Percentiles rank a stretch among this genome's conserved stretches.
Conservation (phyloP, 495 filamentous ascomycete species). For the Coniosporium apollinis region DNA sequence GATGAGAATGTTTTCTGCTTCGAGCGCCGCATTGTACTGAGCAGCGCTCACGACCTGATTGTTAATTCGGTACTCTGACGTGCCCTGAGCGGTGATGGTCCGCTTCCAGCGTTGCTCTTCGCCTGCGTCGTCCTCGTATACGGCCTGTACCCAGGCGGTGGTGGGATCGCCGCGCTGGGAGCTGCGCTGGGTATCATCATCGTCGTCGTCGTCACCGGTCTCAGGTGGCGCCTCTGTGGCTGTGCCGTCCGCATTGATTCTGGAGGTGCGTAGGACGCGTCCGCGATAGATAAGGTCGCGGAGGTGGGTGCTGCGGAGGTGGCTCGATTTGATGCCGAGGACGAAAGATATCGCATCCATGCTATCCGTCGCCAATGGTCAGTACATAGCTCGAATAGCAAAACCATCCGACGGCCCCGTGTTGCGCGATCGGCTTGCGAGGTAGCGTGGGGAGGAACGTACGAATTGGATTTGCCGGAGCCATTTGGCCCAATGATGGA, state of each 20-base stretch:
- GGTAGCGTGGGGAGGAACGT: constrained; percentile 21
- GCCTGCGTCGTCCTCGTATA: constrained; percentile 94
- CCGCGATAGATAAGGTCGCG: constrained; percentile 93
- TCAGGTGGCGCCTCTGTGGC: constrained; percentile 34
- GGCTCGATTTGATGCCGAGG: constrained; percentile 92
- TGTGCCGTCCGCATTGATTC: constrained; percentile 73
- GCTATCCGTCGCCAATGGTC: constrained; percentile 26
- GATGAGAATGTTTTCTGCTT: constrained; percentile 90
- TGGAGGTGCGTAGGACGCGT: constrained; percentile 78
- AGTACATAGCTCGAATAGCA: neutral
- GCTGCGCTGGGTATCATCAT: constrained; percentile 31
- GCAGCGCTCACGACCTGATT: constrained; percentile 72
- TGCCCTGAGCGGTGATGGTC: constrained; percentile 70
- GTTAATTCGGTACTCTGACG: constrained; percentile 95
- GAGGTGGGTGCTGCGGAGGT: constrained; percentile 86
- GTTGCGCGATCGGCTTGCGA: neutral
- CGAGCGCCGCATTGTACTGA: constrained; percentile 85
- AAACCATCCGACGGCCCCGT: constrained; percentile 3
- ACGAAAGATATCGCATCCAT: constrained; percentile 99
- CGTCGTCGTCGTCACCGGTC: constrained; percentile 35
- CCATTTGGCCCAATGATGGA: constrained; percentile 99
- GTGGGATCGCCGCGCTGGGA: constrained; percentile 56
- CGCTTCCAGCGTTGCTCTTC: constrained; percentile 95
- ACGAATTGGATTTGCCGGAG: constrained; percentile 99
- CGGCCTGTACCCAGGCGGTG: constrained; percentile 96